Evolutionary conservation across 306 rosid genomes (phyloP), one percentile per base, ranked within the genome.

Genomic region (Phaseolus lunatus): DNA sequence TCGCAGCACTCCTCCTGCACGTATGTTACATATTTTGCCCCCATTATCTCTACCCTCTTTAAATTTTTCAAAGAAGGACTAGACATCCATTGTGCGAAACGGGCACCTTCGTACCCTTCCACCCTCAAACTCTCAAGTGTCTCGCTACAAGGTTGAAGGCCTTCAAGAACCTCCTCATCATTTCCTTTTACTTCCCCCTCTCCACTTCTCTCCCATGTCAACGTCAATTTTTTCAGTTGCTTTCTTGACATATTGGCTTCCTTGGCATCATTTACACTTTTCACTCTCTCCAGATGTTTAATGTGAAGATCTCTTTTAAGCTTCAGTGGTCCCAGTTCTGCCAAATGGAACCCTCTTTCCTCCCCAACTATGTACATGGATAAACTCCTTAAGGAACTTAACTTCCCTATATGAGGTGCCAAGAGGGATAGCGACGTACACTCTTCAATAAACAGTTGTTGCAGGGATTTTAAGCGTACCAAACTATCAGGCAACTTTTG

Each of bases 51-150:
- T 15, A 69, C 37, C 0, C 4, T 0, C 70, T 69, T 45, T 11
- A 47, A 0, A 44, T 2, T 11, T 12, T 44, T 53, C 1, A 71
- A 27, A 20, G 58, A 44, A 4, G 66, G 35, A 57, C 43, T 45
- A 29, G 8, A 18, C 71, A 82, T 71, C 82, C 82, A 77, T 78
- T 20, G 63, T 5, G 79, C 71, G 75, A 77, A 73, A 5, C 4
- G 12, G 14, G 2, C 12, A 45, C 75, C 85, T 5, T 0, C 1
- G 26, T 64, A 82, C 9, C 76, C 22, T 56, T 0, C 0, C 16
- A 77, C 33, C 0, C 0, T 0, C 64, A 82, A 18, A 1, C 0
- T 12, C 18, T 70, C 16, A 41, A 76, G 82, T 9, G 52, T 26
- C 5, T 78, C 62, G 41, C 10, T 5, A 50, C 52, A 1, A 27